phyloP scores from a whole-genome alignment of 2,329 filamentous ascomycete species.

The Aspergillus ustus region DNA sequence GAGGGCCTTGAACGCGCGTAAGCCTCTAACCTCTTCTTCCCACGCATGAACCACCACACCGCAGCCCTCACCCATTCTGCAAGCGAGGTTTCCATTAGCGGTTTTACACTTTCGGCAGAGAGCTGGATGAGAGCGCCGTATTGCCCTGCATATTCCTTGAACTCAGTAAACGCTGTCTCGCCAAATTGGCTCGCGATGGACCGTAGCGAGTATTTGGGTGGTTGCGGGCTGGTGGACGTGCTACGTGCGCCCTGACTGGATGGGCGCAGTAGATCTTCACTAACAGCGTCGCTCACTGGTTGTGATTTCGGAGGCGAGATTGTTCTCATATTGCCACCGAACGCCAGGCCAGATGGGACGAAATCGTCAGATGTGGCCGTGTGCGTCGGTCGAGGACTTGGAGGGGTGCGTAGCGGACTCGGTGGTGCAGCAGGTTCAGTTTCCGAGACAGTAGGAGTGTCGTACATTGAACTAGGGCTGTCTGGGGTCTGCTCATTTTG shows the following conservation, averaged over 20 bases:
- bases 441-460: slow-evolving; percentile 35
- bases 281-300: slow-evolving; percentile 16
- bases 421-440: slow-evolving; percentile 30
- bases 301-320: slow-evolving; percentile 25
- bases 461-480: slow-evolving; percentile 32
- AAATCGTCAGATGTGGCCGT: slow-evolving; percentile 32
- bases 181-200: slow-evolving; percentile 51
- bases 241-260: slow-evolving; percentile 22
- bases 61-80: slow-evolving; percentile 73
- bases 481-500: slow-evolving; percentile 29
- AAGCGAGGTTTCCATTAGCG: slow-evolving; percentile 66
- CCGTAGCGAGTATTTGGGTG: slow-evolving; percentile 41
- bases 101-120: slow-evolving; percentile 74
- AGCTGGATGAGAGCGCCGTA: slow-evolving; percentile 76
- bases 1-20: slow-evolving; percentile 69
- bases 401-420: slow-evolving; percentile 33
- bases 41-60: slow-evolving; percentile 89
- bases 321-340: slow-evolving; percentile 27
- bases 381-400: slow-evolving; percentile 25
- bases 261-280: slow-evolving; percentile 22
- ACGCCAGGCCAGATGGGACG: slow-evolving; percentile 28
- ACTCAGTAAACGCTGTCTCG: slow-evolving; percentile 71
- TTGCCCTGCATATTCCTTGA: slow-evolving; percentile 72
- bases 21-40: slow-evolving; percentile 74
- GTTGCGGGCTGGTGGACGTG: slow-evolving; percentile 27